Base-by-base conservation (phyloP, 805 yeast species). In the Metschnikowia gelsemii region DNA sequence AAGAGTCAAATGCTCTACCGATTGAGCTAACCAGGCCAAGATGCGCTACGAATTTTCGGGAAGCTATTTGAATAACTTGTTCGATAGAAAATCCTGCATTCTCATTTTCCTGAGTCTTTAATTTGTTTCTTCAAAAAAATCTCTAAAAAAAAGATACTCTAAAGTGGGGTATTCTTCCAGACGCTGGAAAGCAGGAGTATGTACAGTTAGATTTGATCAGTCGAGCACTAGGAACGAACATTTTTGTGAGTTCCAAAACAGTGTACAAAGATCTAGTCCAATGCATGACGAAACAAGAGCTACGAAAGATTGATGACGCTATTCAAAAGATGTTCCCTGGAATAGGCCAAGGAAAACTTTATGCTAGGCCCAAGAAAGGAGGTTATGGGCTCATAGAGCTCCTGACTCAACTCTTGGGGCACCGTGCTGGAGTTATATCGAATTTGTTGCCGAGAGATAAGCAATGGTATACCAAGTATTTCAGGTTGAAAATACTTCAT, bases 11-110 rank as follows among this genome's bases (percentile, higher is more conserved):
- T 51, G 55, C 55, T 51, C 55, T 51, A 51, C 55, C 55, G 55
- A 51, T 51, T 51, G 55, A 51, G 55, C 55, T 51, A 51, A 51
- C 55, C 55, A 51, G 55, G 55, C 55, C n/a, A n/a, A n/a, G n/a
- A n/a, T n/a, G n/a, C n/a, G n/a, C n/a, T n/a, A n/a, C n/a, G n/a
- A n/a, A n/a, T n/a, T n/a, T n/a, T n/a, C n/a, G n/a, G n/a, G n/a
- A n/a, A n/a, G n/a, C n/a, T n/a, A n/a, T n/a, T n/a, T n/a, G n/a
- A n/a, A n/a, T n/a, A n/a, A n/a, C n/a, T n/a, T n/a, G n/a, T n/a
- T n/a, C n/a, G n/a, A n/a, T n/a, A n/a, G n/a, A n/a, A n/a, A n/a
- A n/a, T n/a, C n/a, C n/a, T n/a, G n/a, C n/a, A n/a, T n/a, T n/a
- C n/a, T n/a, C n/a, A n/a, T n/a, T n/a, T n/a, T n/a, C n/a, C n/a